These are phyloP conservation scores for Pythium chondricola DNA, from an alignment of 352 stramenopile genomes.

Conservation along the genomic window DNA sequence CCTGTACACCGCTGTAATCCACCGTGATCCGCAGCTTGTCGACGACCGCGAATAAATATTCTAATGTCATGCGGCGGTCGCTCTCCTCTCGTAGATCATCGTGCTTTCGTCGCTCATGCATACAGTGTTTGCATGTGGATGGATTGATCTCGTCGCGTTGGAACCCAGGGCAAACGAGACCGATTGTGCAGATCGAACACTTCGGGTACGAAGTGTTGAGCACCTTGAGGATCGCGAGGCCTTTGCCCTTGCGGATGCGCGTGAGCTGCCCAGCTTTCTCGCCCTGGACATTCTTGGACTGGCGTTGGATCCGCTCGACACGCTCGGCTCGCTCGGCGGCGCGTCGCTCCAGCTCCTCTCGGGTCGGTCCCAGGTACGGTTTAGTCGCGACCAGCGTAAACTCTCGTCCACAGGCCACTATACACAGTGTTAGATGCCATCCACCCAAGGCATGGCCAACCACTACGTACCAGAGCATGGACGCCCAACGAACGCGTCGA, in stretches of 20 bases:
- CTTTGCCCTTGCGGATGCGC: conserved; percentile 40
- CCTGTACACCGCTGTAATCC: conserved; percentile 40
- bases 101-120: conserved; percentile 69
- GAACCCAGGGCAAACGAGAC: conserved; percentile 66
- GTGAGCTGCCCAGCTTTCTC: conserved; percentile 34
- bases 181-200: conserved; percentile 59
- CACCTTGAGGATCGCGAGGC: conserved; percentile 30
- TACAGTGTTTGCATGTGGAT: conserved; percentile 64
- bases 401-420: conserved; percentile 88
- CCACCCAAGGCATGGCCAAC: background rate
- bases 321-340: conserved; percentile 35
- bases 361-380: conserved; percentile 86
- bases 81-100: conserved; percentile 33
- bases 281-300: conserved; percentile 38
- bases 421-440: background rate
- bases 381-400: conserved; percentile 91
- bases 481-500: conserved; percentile 60
- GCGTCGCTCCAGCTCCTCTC: conserved; percentile 47
- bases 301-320: conserved; percentile 36
- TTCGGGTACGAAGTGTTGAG: conserved; percentile 58
- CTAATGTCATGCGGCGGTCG: conserved; percentile 31
- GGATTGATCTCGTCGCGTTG: conserved; percentile 64
- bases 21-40: conserved; percentile 48
- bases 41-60: conserved; percentile 41
- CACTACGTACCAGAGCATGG: conserved; percentile 53